phyloP scores from a whole-genome alignment of 306 rosid genomes.

The Prunus campanulata region DNA sequence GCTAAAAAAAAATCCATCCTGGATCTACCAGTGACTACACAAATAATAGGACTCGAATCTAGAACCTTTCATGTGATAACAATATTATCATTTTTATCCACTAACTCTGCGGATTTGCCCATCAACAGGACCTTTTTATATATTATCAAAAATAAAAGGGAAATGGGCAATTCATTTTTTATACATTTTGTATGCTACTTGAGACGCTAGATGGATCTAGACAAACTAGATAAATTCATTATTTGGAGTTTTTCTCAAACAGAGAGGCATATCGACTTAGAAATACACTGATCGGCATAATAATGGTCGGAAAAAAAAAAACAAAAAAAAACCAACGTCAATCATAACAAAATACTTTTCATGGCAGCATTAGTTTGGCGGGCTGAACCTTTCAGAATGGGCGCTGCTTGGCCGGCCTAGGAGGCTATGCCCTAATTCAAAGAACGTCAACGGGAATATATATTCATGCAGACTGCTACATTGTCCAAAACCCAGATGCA shows the following conservation, averaged over 20 bases:
- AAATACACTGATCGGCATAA: too few species aligned
- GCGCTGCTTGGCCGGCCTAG: constrained; percentile 1
- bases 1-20: too few species aligned
- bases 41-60: too few species aligned
- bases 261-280: too few species aligned
- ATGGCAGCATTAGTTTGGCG: neutral
- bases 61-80: too few species aligned
- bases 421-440: constrained; percentile 4
- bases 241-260: neutral
- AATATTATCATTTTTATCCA: neutral
- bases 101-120: neutral
- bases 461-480: neutral
- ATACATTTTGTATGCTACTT: neutral
- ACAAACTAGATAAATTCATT: neutral
- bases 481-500: constrained; percentile 18
- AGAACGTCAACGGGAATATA: constrained; percentile 17
- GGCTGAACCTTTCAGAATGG: neutral
- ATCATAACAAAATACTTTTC: too few species aligned
- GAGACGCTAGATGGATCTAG: neutral
- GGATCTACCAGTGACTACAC: too few species aligned
- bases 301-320: too few species aligned
- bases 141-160: neutral
- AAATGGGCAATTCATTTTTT: neutral
- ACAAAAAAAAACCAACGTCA: too few species aligned
- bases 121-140: neutral